These are phyloP conservation scores for Botrytis hyacinthi DNA, from an alignment of 2,329 filamentous ascomycete species.

Conservation along the genomic window DNA sequence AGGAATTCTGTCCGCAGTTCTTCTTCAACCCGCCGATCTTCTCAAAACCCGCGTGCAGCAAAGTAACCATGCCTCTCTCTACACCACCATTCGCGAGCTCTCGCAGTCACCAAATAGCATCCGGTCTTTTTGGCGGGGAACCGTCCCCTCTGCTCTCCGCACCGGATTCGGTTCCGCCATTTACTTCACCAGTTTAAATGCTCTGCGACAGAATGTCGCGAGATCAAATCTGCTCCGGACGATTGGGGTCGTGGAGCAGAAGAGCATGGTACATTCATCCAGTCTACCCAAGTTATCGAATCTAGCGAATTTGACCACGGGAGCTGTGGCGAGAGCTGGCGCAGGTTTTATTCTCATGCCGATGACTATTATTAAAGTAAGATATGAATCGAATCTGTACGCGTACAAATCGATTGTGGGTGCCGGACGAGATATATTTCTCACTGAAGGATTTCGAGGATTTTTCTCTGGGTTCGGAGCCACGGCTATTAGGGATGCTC, in stretches of 20 bases:
- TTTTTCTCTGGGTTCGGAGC: constrained; percentile 95
- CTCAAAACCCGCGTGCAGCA: constrained; percentile 97
- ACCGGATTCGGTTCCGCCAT: constrained; percentile 91
- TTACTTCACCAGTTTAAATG: constrained; percentile 88
- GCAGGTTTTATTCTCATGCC: constrained; percentile 94
- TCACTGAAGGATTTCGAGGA: constrained; percentile 70
- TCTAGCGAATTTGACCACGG: constrained; percentile 79
- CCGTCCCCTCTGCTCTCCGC: constrained; percentile 85
- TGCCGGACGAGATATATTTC: constrained; percentile 72
- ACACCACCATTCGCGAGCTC: constrained; percentile 67
- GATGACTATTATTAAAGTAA: constrained; percentile 92
- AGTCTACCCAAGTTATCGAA: constrained; percentile 80
- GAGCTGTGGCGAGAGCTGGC: constrained; percentile 77
- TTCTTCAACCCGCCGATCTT: constrained; percentile 92
- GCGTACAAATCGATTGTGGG: constrained; percentile 72
- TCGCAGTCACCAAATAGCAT: constrained; percentile 61
- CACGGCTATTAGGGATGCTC: constrained; percentile 90
- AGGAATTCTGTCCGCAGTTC: constrained; percentile 80
- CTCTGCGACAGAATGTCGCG: constrained; percentile 68
- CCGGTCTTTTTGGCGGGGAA: constrained; percentile 84
- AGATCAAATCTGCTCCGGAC: constrained; percentile 43
- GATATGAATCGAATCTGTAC: constrained; percentile 88
- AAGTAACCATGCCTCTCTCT: constrained; percentile 67
- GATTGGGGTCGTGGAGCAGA: constrained; percentile 33
- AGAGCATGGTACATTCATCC: constrained; percentile 52